Conservation (phyloP, 345 rosid genomes). For the Ceriops decandra region DNA sequence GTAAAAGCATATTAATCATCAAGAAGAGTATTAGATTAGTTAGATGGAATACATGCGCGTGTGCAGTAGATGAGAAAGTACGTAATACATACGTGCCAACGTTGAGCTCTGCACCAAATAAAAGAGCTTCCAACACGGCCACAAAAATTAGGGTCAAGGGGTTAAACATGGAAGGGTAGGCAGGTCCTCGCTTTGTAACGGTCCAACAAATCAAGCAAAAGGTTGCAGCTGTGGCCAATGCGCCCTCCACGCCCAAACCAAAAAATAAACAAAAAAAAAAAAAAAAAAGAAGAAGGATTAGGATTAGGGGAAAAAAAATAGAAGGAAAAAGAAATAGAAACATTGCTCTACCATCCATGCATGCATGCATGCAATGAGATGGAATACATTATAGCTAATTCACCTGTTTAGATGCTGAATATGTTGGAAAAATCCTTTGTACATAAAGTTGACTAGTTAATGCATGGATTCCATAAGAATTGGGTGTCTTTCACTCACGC, state of each 20-base stretch:
- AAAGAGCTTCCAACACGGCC: conserved; percentile 33
- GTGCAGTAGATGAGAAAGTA: neutral
- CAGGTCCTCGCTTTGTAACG: conserved; percentile 42
- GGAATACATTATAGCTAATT: neutral
- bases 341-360: no score
- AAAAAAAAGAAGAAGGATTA: no score
- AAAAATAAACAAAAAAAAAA: no score
- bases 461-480: no score
- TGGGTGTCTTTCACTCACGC: no score
- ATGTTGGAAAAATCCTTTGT: no score
- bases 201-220: conserved; percentile 36
- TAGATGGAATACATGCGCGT: neutral
- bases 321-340: no score
- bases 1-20: neutral
- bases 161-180: conserved; percentile 54
- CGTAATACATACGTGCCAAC: conserved; percentile 32
- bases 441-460: no score
- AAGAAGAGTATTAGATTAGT: neutral
- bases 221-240: conserved; percentile 37
- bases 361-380: no score
- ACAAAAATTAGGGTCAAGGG: conserved; percentile 42
- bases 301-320: no score
- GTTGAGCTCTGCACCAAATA: conserved; percentile 32
- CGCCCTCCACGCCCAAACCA: conserved; percentile 27
- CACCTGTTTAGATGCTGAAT: neutral